Evolutionary conservation across 495 filamentous ascomycete species (phyloP), one percentile per base, ranked within the genome.

Genomic region (Penicillium paradoxum): DNA sequence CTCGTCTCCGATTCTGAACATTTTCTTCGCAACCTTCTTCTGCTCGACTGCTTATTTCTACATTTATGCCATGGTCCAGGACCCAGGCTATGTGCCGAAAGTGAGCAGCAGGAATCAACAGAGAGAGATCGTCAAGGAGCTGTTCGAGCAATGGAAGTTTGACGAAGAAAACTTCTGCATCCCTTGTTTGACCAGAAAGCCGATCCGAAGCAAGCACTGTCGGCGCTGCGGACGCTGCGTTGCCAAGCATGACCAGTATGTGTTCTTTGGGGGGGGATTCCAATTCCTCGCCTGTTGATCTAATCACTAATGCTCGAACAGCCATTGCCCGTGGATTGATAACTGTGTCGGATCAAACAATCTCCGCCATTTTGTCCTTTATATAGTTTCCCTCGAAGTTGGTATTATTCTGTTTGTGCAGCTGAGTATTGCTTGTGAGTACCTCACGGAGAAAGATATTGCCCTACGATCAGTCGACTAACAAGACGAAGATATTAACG

Each of bases 301-400:
- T 22, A 11, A 4, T 41, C 53, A 54, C 75, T 85, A 66, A 88
- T 67, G 8, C 8, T 36, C n/a, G 25, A 21, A 30, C 51, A 97
- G 92, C 61, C 93, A 98, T 66, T 98, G 93, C 61, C 93, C 93
- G 0, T 98, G 93, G 93, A 90, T 97, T 33, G 85, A 93, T 68
- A 97, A 96, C 71, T 98, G 93, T 64, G 82, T 98, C 34, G 93
- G 88, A 37, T 79, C 91, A 34, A 97, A 96, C 64, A 98, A 98
- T 64, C 85, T 95, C 59, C 84, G 93, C 4, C 95, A 97, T 62
- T 98, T 98, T 72, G 86, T 96, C 51, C 68, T 96, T 19, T 98
- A 96, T 64, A 78, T 97, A 29, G 67, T 90, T 17, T 86, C 72
- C 56, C 70, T 97, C 36, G 85, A 90, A 58, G 55, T 87, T 17